Evolutionary conservation across 2,329 filamentous ascomycete species (phyloP), one percentile per base, ranked within the genome.

Genomic region (Arthrocladium fulminans): DNA sequence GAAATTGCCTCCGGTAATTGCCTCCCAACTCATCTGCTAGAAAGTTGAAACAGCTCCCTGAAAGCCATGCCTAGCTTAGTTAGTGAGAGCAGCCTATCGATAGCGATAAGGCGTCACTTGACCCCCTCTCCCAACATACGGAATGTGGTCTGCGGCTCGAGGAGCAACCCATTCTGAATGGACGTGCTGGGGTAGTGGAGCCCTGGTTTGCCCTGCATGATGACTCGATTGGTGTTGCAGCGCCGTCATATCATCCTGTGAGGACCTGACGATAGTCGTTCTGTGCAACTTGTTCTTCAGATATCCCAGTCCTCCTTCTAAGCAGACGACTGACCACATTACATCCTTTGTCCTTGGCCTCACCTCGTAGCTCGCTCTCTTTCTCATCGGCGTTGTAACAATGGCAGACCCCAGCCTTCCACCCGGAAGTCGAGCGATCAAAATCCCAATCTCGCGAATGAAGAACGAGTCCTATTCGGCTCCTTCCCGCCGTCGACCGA

Each of bases 351-450:
- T 43, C 22, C 22, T 4, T 23, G 15, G 22, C 10, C 22, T 29
- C 40, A 27, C 15, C 22, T 20, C 15, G 5, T 41, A 22, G 10
- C 40, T 43, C 15, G 13, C 19, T 25, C 5, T 29, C 9, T 12
- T 24, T 30, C 19, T 23, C 25, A 8, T 9, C 6, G 19, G 23
- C 19, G 10, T 12, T 10, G n/a, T 25, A 10, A 35, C 8, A 2
- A 45, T 45, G 43, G 29, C 43, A 23, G 43, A 45, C 19, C 15
- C 29, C 12, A 35, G 27, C 23, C 25, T 22, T 19, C 13, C 29
- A 3, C 43, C 43, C 13, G 53, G 53, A 37, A 52, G 51, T 23
- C 54, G 55, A 34, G 57, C 57, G 24, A 58, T 60, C 51, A 59
- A 57, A 52, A 59, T 60, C n/a, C 57, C 57, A 15, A 24, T 54